These are phyloP conservation scores for Fusarium sp. DNA, from an alignment of 2,329 filamentous ascomycete genomes.

Conservation along the genomic window DNA sequence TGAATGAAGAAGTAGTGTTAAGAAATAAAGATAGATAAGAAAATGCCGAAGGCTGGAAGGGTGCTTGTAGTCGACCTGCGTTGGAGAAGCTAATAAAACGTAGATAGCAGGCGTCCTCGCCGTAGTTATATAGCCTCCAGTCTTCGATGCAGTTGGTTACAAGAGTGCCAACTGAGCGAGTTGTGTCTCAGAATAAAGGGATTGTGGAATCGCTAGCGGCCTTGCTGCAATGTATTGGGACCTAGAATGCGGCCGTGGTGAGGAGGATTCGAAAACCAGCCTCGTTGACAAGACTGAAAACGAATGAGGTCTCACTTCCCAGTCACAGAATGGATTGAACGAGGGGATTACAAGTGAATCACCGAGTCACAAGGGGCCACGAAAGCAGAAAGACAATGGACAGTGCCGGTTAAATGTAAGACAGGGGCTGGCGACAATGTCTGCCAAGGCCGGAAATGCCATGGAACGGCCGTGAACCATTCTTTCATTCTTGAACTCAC, in stretches of 20 bases:
- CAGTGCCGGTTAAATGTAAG: constrained; percentile 16
- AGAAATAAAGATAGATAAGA: background rate
- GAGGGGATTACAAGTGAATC: background rate
- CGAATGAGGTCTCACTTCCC: background rate
- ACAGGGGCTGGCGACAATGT: constrained; percentile 19
- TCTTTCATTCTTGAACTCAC: fast-evolving
- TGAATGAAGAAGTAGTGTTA: background rate
- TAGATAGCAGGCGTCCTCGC: background rate
- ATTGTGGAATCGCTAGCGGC: constrained; percentile 33
- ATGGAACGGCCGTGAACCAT: background rate
- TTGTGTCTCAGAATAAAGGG: constrained; percentile 25
- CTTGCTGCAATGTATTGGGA: constrained; percentile 11
- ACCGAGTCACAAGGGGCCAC: constrained; percentile 5
- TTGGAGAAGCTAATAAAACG: constrained; percentile 6
- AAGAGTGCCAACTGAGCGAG: constrained; percentile 15
- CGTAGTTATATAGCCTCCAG: constrained; percentile 24
- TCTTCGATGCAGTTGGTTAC: background rate
- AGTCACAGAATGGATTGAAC: constrained; percentile 1
- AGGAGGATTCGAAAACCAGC: constrained; percentile 15
- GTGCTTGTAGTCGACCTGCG: background rate
- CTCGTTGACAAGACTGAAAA: constrained; percentile 1
- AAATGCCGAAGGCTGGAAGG: background rate
- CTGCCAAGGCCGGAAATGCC: constrained; percentile 12
- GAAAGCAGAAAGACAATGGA: constrained; percentile 5
- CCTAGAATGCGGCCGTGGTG: constrained; percentile 16